Evolutionary conservation across 495 filamentous ascomycete species (phyloP).

Genomic region (Penicillium samsonianum): DNA sequence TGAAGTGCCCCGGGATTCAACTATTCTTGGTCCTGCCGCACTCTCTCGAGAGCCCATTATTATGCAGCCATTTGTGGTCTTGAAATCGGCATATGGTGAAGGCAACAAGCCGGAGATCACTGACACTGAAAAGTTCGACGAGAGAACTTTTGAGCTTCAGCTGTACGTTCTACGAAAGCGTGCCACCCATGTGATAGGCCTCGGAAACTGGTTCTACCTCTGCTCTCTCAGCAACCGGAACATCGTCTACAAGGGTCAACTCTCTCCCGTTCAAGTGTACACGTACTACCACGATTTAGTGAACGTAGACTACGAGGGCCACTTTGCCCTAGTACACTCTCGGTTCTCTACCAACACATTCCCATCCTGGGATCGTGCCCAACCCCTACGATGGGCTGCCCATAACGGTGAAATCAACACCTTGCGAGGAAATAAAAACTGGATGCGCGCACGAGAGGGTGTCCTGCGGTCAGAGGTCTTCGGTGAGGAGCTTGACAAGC

Average conservation of each 20-base stretch:
- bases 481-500: slow-evolving; percentile 83
- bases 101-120: slow-evolving; percentile 80
- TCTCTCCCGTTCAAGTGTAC: slow-evolving; percentile 97
- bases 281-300: slow-evolving; percentile 98
- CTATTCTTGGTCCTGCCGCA: slow-evolving; percentile 89
- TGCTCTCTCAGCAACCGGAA: slow-evolving; percentile 98
- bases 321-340: slow-evolving; percentile 97
- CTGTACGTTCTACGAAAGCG: slow-evolving; percentile 94
- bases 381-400: slow-evolving; percentile 94
- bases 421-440: slow-evolving; percentile 98
- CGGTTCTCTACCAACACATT: slow-evolving; percentile 99
- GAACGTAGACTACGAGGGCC: slow-evolving; percentile 95
- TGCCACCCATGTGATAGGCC: slow-evolving; percentile 87
- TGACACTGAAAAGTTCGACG: slow-evolving; percentile 79
- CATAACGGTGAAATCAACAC: slow-evolving; percentile 99
- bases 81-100: slow-evolving; percentile 80
- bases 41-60: slow-evolving; percentile 92
- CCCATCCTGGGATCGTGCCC: slow-evolving; percentile 97
- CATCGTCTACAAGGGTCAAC: slow-evolving; percentile 98
- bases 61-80: slow-evolving; percentile 93
- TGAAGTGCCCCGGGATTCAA: slow-evolving; percentile 90
- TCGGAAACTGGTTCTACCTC: slow-evolving; percentile 99
- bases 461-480: slow-evolving; percentile 93
- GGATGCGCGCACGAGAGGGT: slow-evolving; percentile 98
- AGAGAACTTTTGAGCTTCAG: slow-evolving; percentile 85